Evolutionary conservation across 495 filamentous ascomycete species (phyloP).

Genomic region (Lasiosphaeriaceae sp.): DNA sequence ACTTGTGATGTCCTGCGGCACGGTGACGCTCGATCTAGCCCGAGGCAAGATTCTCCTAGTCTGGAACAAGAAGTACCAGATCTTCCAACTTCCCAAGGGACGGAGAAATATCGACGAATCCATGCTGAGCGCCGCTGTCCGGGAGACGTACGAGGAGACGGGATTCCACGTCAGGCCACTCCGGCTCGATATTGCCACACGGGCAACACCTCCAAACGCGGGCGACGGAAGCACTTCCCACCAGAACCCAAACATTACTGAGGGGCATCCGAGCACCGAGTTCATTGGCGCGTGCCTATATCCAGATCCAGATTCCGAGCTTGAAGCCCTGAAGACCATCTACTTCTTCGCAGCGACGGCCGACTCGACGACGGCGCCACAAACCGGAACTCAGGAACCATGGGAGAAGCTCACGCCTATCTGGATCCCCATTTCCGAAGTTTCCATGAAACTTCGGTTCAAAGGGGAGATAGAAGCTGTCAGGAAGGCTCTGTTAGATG

Average conservation of each 20-base stretch:
- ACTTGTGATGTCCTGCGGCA: slow-evolving; percentile 42
- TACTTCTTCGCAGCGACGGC: slow-evolving; percentile 29
- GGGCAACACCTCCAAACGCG: slow-evolving; percentile 20
- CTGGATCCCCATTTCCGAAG: slow-evolving; percentile 25
- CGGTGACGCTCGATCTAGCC: slow-evolving; percentile 38
- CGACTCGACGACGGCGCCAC: slow-evolving; percentile 20
- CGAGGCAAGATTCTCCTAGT: slow-evolving; percentile 35
- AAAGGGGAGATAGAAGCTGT: slow-evolving; percentile 22
- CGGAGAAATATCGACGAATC: slow-evolving; percentile 43
- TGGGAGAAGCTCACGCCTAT: slow-evolving; percentile 24
- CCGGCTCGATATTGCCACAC: slow-evolving; percentile 34
- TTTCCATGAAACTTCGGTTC: slow-evolving; percentile 21
- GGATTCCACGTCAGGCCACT: slow-evolving; percentile 35
- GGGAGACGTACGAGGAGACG: slow-evolving; percentile 45
- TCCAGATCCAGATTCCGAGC: slow-evolving; percentile 28
- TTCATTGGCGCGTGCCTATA: slow-evolving; percentile 24
- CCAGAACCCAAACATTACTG: slow-evolving; percentile 22
- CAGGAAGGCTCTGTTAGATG: slow-evolving; percentile 19
- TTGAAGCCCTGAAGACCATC: slow-evolving; percentile 23
- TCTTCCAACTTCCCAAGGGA: slow-evolving; percentile 46
- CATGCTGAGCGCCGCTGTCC: slow-evolving; percentile 36
- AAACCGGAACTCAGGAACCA: slow-evolving; percentile 24
- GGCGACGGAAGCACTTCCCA: not conserved
- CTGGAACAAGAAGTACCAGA: slow-evolving; percentile 39
- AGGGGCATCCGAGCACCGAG: slow-evolving; percentile 24